A percentile compares a stretch with the other conserved stretches of the same genome.
Conservation (phyloP, 768 basidiomycete genomes). For the Panaeolus papilionaceus region DNA sequence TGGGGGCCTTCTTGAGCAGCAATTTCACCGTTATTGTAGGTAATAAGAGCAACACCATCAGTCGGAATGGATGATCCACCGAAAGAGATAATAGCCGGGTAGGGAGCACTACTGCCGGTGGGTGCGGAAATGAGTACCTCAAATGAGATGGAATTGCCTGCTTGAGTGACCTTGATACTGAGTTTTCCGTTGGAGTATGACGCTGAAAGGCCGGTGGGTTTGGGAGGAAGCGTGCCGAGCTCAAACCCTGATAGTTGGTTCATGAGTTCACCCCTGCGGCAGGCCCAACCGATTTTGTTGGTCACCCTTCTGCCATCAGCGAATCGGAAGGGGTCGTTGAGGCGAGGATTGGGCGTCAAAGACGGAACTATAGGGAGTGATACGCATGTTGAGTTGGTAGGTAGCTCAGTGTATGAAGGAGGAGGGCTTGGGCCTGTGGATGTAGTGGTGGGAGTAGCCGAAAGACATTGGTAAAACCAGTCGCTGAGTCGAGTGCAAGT, state of each 20-base stretch:
- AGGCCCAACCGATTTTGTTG: not conserved
- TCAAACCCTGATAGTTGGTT: not conserved
- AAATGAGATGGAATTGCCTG: not conserved
- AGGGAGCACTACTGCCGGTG: constrained; percentile 27
- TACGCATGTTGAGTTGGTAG: not conserved
- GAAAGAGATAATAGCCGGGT: not conserved
- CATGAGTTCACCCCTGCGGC: not conserved
- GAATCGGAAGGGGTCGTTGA: not conserved
- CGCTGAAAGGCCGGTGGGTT: not conserved
- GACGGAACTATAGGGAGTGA: not conserved
- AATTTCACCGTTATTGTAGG: not conserved
- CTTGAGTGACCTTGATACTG: not conserved
- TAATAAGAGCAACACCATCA: not conserved
- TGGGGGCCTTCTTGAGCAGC: not conserved
- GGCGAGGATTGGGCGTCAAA: not conserved
- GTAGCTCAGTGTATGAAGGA: not conserved
- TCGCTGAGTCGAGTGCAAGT: not conserved
- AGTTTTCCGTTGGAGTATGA: not conserved
- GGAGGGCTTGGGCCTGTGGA: not conserved
- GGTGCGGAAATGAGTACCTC: not conserved
- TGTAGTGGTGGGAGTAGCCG: not conserved
- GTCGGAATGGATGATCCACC: not conserved
- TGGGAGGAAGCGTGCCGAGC: not conserved
- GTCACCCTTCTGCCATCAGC: not conserved
- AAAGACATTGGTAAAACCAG: not conserved